phyloP scores from a whole-genome alignment of 306 rosid species.

The Begonia masoniana region DNA sequence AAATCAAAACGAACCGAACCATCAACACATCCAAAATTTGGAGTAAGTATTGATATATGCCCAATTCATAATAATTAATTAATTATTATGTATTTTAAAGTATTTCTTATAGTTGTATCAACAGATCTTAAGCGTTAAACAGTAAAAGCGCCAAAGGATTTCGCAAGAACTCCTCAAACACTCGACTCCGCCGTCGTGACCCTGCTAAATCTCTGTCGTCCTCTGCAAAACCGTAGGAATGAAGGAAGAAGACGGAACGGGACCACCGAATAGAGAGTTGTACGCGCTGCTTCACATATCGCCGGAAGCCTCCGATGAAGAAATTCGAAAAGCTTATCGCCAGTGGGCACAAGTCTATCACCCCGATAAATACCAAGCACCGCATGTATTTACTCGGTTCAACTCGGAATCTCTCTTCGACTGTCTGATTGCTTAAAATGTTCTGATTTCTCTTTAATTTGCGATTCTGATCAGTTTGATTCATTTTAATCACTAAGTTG shows the following conservation, averaged over 20 bases:
- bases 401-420: neutral
- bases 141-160: too few species aligned
- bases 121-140: too few species aligned
- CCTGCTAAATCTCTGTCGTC: conserved; percentile 7
- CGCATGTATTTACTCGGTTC: conserved; percentile 31
- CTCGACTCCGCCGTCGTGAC: neutral
- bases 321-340: conserved; percentile 89
- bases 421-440: too few species aligned
- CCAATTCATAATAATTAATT: too few species aligned
- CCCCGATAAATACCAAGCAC: conserved; percentile 86
- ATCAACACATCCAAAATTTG: too few species aligned
- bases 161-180: conserved; percentile 15
- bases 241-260: conserved; percentile 31
- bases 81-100: too few species aligned
- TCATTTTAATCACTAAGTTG: neutral
- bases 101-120: too few species aligned
- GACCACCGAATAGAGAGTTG: conserved; percentile 55
- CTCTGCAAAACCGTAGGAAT: conserved; percentile 32
- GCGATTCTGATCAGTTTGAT: neutral
- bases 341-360: conserved; percentile 98
- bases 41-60: too few species aligned
- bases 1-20: too few species aligned
- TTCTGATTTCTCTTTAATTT: neutral
- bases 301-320: conserved; percentile 93
- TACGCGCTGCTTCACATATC: conserved; percentile 78